Percentiles rank a stretch among this genome's conserved stretches.
These are phyloP conservation scores for Venturia pyrina DNA, from an alignment of 2,329 filamentous ascomycete genomes.

Conservation along the genomic window DNA sequence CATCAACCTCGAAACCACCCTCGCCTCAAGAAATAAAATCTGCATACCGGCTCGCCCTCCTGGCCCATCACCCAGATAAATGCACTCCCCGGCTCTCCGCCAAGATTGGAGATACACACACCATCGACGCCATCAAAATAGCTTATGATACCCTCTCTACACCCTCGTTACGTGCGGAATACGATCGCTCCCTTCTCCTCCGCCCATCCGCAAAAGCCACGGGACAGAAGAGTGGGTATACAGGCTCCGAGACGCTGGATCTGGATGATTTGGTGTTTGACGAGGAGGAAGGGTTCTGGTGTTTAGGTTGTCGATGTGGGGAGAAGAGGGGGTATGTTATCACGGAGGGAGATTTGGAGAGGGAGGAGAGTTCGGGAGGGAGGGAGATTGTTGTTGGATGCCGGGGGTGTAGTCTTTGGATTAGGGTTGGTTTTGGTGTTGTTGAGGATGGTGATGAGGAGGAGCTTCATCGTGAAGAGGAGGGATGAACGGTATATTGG, in stretches of 20 bases:
- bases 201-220: not conserved
- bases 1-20: not conserved
- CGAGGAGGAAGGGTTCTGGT: conserved; percentile 32
- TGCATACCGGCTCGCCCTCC: conserved; percentile 48
- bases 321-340: conserved; percentile 45
- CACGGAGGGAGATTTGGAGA: conserved; percentile 43
- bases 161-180: conserved; percentile 33
- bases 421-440: conserved; percentile 49
- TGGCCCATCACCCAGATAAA: conserved; percentile 52
- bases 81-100: not conserved
- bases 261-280: conserved; percentile 41
- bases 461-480: not conserved
- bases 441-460: conserved; percentile 22
- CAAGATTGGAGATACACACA: conserved; percentile 18
- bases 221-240: conserved; percentile 16
- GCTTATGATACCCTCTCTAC: conserved; percentile 46
- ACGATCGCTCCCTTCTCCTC: conserved; percentile 33
- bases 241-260: conserved; percentile 47
- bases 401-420: conserved; percentile 53
- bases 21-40: conserved; percentile 33
- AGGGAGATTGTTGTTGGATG: conserved; percentile 52
- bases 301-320: conserved; percentile 47
- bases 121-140: conserved; percentile 49
- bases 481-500: not conserved
- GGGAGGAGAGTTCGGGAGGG: conserved; percentile 40